phyloP scores from a whole-genome alignment of 1,139 yeast species.

The Nakaseomyces glabratus region DNA sequence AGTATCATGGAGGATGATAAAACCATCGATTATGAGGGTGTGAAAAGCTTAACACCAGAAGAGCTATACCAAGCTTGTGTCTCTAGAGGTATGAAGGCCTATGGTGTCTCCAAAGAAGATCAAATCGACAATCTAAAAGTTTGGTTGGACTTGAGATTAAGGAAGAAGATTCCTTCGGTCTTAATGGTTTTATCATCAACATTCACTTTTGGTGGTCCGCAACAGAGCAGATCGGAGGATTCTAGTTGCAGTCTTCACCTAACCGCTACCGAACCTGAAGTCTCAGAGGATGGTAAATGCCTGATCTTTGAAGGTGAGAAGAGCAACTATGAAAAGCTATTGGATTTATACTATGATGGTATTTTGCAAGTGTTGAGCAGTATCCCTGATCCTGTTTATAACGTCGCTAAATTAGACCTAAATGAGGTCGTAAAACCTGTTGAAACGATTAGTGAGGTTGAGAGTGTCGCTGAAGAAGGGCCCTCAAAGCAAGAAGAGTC shows the following conservation, averaged over 20 bases:
- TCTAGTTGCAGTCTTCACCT: slow-evolving; percentile 6
- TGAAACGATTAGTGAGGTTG: neutral
- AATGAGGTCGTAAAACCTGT: slow-evolving; percentile 4
- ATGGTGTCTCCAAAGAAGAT: slow-evolving; percentile 75
- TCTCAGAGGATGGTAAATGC: slow-evolving; percentile 4
- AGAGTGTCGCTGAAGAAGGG: slow-evolving; percentile 10
- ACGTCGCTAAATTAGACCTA: slow-evolving; percentile 89
- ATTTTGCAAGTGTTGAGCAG: slow-evolving; percentile 80
- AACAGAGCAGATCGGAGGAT: slow-evolving; percentile 9
- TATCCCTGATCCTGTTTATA: slow-evolving; percentile 91
- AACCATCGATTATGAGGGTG: slow-evolving; percentile 90
- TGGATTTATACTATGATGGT: slow-evolving; percentile 65
- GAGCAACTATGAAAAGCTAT: slow-evolving; percentile 42
- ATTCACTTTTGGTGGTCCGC: slow-evolving; percentile 70
- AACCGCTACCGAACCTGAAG: slow-evolving; percentile 5
- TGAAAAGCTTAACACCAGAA: slow-evolving; percentile 66
- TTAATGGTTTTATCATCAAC: slow-evolving; percentile 78
- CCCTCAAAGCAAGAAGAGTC: slow-evolving; percentile 7
- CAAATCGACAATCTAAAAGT: slow-evolving; percentile 73
- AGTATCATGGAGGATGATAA: slow-evolving; percentile 88
- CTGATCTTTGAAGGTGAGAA: slow-evolving; percentile 9
- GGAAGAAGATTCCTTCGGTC: slow-evolving; percentile 87
- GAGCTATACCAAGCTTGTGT: slow-evolving; percentile 88
- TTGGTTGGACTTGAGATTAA: slow-evolving; percentile 85
- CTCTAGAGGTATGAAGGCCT: slow-evolving; percentile 85